Evolutionary conservation across 192 early-diverging fungal species (phyloP), one percentile per base, ranked within the genome.

Genomic region (Coemansia sp.): DNA sequence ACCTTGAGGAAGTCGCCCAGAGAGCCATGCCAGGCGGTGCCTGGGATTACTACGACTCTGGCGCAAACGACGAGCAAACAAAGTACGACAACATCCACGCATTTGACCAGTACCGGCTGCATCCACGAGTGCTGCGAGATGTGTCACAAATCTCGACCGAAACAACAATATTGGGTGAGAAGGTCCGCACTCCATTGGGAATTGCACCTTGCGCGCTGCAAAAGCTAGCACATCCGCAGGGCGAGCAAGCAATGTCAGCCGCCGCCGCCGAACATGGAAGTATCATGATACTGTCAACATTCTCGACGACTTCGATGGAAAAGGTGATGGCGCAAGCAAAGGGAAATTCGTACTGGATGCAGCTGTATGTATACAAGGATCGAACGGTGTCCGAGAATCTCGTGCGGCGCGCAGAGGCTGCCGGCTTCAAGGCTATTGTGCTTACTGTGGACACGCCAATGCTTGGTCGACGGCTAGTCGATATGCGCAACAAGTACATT

Each of bases 351-450:
- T 84, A 82, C 69, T 90, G 88, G 90, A 87, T 93, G 73, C 94
- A 96, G 64, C 87, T 96, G 20, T 96, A 96, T 67, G 91, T 94
- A 12, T 91, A 94, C 72, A 76, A 84, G 59, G 81, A 96, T 63
- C 84, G 93, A 9, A 44, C 24, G 6, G 77, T 89, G 33, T 86
- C 92, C 18, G 85, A 89, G 66, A 70, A 78, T 21, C 70, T 96
- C 24, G 86, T 96, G 10, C 67, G 85, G 30, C 75, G 89, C 18
- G 94, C 92, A 6, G 93, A 95, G 65, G 74, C 62, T 11, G 89
- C 86, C 8, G 94, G 94, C 6, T 90, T 91, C 82, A 89, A 90
- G 73, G 92, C 87, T 1, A 61, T 89, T 0, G 87, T 87, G 18
- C 64, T 89, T 2, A 89, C 88, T 0, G 87, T 89, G 1, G 88